Conservation (phyloP, 805 yeast genomes). For the Grigorovia jiainica region DNA sequence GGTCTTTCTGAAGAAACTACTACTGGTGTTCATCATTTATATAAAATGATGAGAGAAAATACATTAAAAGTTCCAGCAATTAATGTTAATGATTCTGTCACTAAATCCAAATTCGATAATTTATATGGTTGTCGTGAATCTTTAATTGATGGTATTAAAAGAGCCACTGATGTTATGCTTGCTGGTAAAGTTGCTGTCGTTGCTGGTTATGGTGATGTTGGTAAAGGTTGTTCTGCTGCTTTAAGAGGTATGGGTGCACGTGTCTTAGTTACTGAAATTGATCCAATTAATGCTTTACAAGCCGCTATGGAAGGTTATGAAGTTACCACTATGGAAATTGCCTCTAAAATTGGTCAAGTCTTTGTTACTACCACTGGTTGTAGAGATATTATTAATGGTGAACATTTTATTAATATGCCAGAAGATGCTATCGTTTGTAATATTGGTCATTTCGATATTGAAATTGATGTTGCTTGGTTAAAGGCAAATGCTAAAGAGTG, state of each 20-base stretch:
- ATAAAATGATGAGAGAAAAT: conserved; percentile 87
- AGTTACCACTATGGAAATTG: conserved; percentile 92
- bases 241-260: conserved; percentile 98
- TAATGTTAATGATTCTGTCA: conserved; percentile 97
- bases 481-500: conserved; percentile 87
- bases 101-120: conserved; percentile 99
- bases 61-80: conserved; percentile 96
- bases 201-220: conserved; percentile 99
- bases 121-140: conserved; percentile 99
- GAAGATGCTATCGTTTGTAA: conserved; percentile 99
- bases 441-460: conserved; percentile 99
- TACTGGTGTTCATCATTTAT: conserved; percentile 98
- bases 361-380: conserved; percentile 99
- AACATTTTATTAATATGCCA: conserved; percentile 87
- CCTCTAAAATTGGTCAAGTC: conserved; percentile 87
- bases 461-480: conserved; percentile 98
- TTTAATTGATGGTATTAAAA: conserved; percentile 95
- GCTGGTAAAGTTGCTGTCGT: conserved; percentile 99
- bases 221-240: conserved; percentile 99
- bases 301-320: conserved; percentile 99
- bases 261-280: conserved; percentile 93
- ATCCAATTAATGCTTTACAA: conserved; percentile 98
- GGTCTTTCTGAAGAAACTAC: conserved; percentile 99
- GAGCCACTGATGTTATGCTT: conserved; percentile 99
- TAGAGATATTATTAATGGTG: conserved; percentile 91